A percentile compares a stretch with the other conserved stretches of the same genome.
phyloP scores from a whole-genome alignment of 805 yeast genomes.

The Pichia ethanolica region DNA sequence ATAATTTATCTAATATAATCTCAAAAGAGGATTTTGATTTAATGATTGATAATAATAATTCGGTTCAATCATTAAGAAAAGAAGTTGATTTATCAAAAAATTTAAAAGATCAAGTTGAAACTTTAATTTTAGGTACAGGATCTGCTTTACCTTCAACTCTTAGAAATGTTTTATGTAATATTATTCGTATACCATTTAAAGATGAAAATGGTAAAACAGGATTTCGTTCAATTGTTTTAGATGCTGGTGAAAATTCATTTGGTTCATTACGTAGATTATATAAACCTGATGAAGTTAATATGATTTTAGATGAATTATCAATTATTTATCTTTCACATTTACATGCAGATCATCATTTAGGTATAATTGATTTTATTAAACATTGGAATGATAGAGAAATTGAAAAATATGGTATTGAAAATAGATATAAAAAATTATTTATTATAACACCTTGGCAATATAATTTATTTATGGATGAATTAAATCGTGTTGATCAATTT shows the following conservation, averaged over 20 bases:
- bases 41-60: slow-evolving; percentile 3
- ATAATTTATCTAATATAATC: slow-evolving; percentile 5
- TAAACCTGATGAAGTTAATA: slow-evolving; percentile 35
- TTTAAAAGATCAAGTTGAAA: slow-evolving; percentile 48
- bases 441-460: slow-evolving; percentile 74
- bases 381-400: slow-evolving; percentile 51
- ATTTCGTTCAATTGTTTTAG: slow-evolving; percentile 52
- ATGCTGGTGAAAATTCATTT: slow-evolving; percentile 92
- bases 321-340: slow-evolving; percentile 75
- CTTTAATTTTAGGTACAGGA: slow-evolving; percentile 85
- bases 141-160: slow-evolving; percentile 80
- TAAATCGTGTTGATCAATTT: slow-evolving; percentile 31
- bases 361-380: slow-evolving; percentile 59
- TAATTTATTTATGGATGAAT: slow-evolving; percentile 57
- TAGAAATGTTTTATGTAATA: slow-evolving; percentile 77
- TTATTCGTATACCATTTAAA: slow-evolving; percentile 59
- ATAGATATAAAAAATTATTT: slow-evolving; percentile 33
- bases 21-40: slow-evolving; percentile 9
- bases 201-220: slow-evolving; percentile 8
- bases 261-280: slow-evolving; percentile 63
- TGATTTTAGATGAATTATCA: slow-evolving; percentile 51
- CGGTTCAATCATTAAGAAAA: slow-evolving; percentile 1
- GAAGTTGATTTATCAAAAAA: slow-evolving; percentile 15
- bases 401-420: slow-evolving; percentile 26
- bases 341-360: slow-evolving; percentile 97